Conservation (phyloP, 225 moss, liverwort and hornwort species). For the Pseudisothecium myosuroides region DNA sequence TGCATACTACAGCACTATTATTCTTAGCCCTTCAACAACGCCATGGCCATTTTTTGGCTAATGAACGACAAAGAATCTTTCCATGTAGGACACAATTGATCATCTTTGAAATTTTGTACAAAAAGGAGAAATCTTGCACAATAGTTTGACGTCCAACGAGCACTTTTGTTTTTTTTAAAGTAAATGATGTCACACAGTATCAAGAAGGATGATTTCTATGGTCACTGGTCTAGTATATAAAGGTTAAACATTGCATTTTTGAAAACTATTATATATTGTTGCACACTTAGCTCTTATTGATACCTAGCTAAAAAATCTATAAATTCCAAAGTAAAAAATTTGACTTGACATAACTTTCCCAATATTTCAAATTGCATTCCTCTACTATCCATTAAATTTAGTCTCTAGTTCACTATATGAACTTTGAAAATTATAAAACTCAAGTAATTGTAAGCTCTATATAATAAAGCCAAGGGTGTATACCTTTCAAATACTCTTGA, state of each 20-base stretch:
- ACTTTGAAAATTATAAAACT: neutral
- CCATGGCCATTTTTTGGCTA: no score
- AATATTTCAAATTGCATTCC: neutral
- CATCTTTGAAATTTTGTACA: no score
- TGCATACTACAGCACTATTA: neutral
- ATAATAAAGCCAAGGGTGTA: neutral
- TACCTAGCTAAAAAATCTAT: neutral
- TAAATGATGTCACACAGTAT: no score
- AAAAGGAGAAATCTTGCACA: no score
- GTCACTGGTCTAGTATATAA: no score
- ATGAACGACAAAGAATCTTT: no score
- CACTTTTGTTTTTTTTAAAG: no score
- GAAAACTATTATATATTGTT: no score
- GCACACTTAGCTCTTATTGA: rapidly evolving
- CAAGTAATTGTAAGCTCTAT: neutral
- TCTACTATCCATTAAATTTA: neutral
- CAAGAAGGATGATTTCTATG: no score
- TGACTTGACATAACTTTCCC: rapidly evolving
- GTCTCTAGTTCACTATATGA: neutral
- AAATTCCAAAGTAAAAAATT: neutral
- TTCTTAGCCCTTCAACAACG: no score
- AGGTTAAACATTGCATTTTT: neutral
- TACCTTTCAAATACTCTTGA: neutral
- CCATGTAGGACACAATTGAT: no score
- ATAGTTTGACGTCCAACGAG: no score